phyloP scores from a whole-genome alignment of 2,329 filamentous ascomycete genomes.

The Curvularia spicifera region DNA sequence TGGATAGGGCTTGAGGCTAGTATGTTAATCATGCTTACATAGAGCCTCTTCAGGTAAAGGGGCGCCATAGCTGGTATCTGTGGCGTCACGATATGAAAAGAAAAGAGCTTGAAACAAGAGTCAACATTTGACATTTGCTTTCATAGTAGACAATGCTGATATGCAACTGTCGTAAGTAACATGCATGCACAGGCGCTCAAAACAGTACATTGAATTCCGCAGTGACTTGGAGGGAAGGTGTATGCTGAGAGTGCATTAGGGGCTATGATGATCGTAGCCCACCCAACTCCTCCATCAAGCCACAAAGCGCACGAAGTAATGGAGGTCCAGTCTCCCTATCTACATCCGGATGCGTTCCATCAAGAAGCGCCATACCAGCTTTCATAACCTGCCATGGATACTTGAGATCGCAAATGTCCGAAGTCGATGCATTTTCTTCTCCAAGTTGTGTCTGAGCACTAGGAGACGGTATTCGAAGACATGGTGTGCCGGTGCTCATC shows the following conservation, averaged over 20 bases:
- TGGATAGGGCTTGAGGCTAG: no score
- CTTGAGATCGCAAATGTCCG: slow-evolving; percentile 20
- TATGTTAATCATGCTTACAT: no score
- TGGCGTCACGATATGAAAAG: no score
- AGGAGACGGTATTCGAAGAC: slow-evolving; percentile 15
- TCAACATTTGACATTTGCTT: no score
- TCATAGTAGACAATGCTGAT: no score
- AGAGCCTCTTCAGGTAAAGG: no score
- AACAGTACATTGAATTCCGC: no score
- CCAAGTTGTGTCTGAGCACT: not conserved
- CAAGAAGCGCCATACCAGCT: slow-evolving; percentile 24
- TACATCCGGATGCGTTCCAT: slow-evolving; percentile 25
- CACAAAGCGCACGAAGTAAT: slow-evolving; percentile 25
- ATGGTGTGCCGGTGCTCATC: slow-evolving; percentile 16
- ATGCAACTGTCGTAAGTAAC: no score
- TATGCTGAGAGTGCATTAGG: not conserved
- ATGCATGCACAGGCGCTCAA: no score
- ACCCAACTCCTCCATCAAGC: slow-evolving; percentile 15
- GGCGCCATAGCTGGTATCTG: no score
- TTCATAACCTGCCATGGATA: slow-evolving; percentile 28
- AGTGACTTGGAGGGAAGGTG: no score
- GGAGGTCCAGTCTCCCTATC: slow-evolving; percentile 26
- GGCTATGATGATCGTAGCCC: not conserved
- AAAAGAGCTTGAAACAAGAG: no score
- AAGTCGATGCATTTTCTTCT: not conserved